A percentile compares a stretch with the other conserved stretches of the same genome.
Evolutionary conservation across 2,329 filamentous ascomycete genomes (phyloP).

Genomic region (Daldinia eschscholtzii): DNA sequence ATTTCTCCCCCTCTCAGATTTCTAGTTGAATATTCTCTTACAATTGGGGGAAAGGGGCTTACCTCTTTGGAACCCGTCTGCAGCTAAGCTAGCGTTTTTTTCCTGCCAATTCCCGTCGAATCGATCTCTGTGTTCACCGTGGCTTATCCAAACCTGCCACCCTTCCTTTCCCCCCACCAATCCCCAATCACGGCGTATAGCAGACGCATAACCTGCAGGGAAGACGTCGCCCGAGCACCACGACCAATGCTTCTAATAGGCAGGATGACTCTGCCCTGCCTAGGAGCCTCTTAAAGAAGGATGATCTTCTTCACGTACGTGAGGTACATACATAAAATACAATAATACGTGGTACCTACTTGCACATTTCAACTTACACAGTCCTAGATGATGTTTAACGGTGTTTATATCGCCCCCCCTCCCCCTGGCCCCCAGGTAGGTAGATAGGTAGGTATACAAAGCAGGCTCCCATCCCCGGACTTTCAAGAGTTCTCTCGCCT

Average conservation of each 20-base stretch:
- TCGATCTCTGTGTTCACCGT: slow-evolving; percentile 40
- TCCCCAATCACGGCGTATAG: slow-evolving; percentile 32
- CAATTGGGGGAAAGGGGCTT: slow-evolving; percentile 21
- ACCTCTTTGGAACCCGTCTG: slow-evolving; percentile 36
- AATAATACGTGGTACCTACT: neutral
- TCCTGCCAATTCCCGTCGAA: slow-evolving; percentile 40
- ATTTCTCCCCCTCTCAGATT: neutral
- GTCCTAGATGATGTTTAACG: slow-evolving; percentile 37
- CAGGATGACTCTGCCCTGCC: slow-evolving; percentile 31
- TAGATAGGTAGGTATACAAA: neutral
- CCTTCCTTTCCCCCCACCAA: slow-evolving; percentile 34
- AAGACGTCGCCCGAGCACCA: slow-evolving; percentile 40
- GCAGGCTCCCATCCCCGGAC: slow-evolving; percentile 20
- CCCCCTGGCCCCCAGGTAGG: neutral
- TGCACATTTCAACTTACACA: slow-evolving; percentile 25
- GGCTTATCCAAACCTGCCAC: slow-evolving; percentile 18
- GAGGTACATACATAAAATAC: neutral
- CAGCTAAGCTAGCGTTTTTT: slow-evolving; percentile 26
- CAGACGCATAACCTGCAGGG: slow-evolving; percentile 42
- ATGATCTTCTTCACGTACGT: neutral
- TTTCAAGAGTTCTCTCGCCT: slow-evolving; percentile 23
- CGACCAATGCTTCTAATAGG: slow-evolving; percentile 37
- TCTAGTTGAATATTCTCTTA: neutral
- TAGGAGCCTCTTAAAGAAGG: slow-evolving; percentile 32
- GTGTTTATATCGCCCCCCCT: slow-evolving; percentile 29